Base-by-base conservation (phyloP, 305 asterid genomes). In the Fraxinus velutina region DNA sequence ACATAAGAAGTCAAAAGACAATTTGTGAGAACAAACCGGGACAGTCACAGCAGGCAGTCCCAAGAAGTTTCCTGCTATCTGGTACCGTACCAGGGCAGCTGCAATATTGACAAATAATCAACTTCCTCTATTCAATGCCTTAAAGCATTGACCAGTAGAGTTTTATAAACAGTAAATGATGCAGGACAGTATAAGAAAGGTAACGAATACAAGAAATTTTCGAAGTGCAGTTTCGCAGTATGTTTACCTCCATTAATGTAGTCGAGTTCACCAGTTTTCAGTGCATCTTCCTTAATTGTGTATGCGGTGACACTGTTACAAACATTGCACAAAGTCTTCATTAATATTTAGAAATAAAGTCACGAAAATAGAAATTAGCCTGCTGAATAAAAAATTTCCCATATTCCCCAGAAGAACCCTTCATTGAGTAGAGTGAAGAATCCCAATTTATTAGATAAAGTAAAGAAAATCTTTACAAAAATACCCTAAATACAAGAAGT, bases 21-120 rank as follows among this genome's bases (percentile, higher is more conserved):
- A 73, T 36, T 2, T 60, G 32, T 13, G 77, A 76, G 6, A 39
- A 70, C 92, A 66, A 91, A 95, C 99, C 3, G 99, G 99, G 78
- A 95, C 79, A 27, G 98, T 93, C 74, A 93, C 84, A n/a, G 98
- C 98, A 19, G 99, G 98, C 87, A 93, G 78, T 79, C 99, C 99
- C 71, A 95, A 87, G 83, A 95, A 95, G 86, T 95, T 95, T n/a
- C 99, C 98, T 4, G 98, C 97, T 72, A 93, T 92, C 82, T 78
- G 93, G 80, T 89, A 95, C 60, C 98, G 91, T 66, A 95, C 94
- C 73, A 95, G 86, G 78, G 98, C 97, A 88, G 98, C 99, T 95
- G 91, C 82, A 80, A 37, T 19, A 76, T 22, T 2, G 29, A 9
- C 9, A 60, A 21, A 60, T 4, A 2, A 27, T 80, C 9, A 60